Evolutionary conservation across 768 basidiomycete species (phyloP), one percentile per base, ranked within the genome.

Genomic region (Psilocybe cyanescens): DNA sequence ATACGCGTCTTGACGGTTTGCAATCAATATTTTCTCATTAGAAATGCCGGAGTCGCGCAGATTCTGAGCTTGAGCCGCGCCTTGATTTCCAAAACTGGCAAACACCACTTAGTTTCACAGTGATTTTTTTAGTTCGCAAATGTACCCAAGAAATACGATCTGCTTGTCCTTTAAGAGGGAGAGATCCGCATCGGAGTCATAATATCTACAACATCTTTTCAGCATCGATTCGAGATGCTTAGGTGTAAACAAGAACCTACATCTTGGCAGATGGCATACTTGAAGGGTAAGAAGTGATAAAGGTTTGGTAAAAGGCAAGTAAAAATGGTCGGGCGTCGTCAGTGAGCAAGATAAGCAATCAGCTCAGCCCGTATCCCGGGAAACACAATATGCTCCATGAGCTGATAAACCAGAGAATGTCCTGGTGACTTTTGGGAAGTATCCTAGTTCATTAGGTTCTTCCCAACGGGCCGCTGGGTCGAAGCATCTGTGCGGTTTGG

Each of bases 1-100:
- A 62, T 87, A 88, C 11, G 80, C 71, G 67, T 88, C 86, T 4
- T 77, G 71, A 4, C 86, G 79, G 67, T 87, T 87, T 9, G 83
- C 86, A 59, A 88, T 78, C 61, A 86, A 57, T 56, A 88, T 87
- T 50, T 76, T 79, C n/a, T 86, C 83, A 65, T 87, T 87, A 4
- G 82, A 77, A 60, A 87, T 83, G 2, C 86, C 86, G 55, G 82
- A 78, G 61, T 87, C 86, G n/a, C 86, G 80, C 61, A 88, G 67
- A 62, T 88, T 88, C 72, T 87, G 86, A 3, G 86, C 86, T 68
- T 87, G 86, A 51, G 86, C 86, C 33, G 86, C 83, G 11, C 86
- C 86, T 69, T 88, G 86, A 70, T 86, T 87, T 47, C 86, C 86
- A 70, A 86, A 88, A 3, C 86, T 87, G 17, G 8, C n/a, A 17